Evolutionary conservation across 768 basidiomycete species (phyloP), one percentile per base, ranked within the genome.

Genomic region (Pulveroboletus frians): DNA sequence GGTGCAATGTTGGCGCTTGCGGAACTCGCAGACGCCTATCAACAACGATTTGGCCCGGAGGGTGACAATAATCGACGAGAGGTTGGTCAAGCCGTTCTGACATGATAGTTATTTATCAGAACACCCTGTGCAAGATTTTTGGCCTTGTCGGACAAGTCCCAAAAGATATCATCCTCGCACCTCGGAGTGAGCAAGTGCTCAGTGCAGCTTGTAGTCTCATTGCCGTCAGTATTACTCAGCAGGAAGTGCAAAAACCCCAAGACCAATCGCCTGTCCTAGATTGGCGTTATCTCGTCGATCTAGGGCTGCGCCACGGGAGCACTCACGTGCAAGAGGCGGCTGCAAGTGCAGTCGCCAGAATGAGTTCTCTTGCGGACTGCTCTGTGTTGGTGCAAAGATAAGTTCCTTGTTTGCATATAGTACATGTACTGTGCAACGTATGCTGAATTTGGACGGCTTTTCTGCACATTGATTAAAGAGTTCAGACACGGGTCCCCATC

Each of bases 181-280:
- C 82, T 45, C 77, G 85, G 27, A 87, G 87, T 57, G 83, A 88
- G 43, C 75, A 85, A 35, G 69, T 92, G 34, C 79, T 86, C 14
- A 71, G 79, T 32, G 84, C 89, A 2, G 77, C 84, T 20, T 94
- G 91, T 62, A 69, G 75, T 18, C 68, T 94, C 37, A 79, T 96
- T 45, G 78, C 81, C 15, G 74, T 69, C 29, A 77, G 81, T 42
- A 71, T 91, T 30, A 83, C 88, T n/a, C 59, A 66, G 14, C 66
- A 70, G 6, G 84, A 86, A 56, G 71, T 78, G 48, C 66, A 69
- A n/a, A 49, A 49, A 18, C 52, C 70, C 13, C 61, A 70, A 43
- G 54, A 71, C 20, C 59, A 61, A 36, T 71, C 78, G 11, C 68
- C 72, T 34, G 73, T 78, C 14, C 77, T 81, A 4, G 67, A 75